A percentile compares a stretch with the other conserved stretches of the same genome.
phyloP scores from a whole-genome alignment of 2,329 filamentous ascomycete species.

The Akanthomyces lecanii region DNA sequence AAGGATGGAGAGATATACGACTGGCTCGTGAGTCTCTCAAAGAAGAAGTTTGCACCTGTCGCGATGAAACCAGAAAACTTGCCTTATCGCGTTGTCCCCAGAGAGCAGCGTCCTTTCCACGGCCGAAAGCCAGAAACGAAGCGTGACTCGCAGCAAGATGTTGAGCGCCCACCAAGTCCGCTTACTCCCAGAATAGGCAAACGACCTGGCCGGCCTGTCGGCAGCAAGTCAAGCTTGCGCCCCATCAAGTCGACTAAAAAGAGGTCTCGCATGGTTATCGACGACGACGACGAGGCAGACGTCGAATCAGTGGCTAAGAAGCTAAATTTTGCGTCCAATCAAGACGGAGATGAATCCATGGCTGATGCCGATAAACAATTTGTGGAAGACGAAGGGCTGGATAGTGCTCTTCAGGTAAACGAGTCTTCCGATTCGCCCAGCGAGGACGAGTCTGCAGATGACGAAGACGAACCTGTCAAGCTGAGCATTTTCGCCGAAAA shows the following conservation, averaged over 20 bases:
- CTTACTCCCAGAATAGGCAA: constrained; percentile 26
- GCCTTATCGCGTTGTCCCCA: constrained; percentile 25
- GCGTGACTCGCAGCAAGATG: constrained; percentile 15
- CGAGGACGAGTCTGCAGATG: constrained; percentile 21
- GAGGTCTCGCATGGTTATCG: constrained; percentile 36
- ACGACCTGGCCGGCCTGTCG: constrained; percentile 35
- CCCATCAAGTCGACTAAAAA: constrained; percentile 41
- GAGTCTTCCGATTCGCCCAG: constrained; percentile 4
- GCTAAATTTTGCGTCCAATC: background rate
- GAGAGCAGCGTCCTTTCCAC: constrained; percentile 20
- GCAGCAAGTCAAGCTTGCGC: constrained; percentile 44
- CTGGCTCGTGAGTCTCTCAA: constrained; percentile 32
- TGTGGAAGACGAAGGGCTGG: constrained; percentile 17
- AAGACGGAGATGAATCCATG: constrained; percentile 30
- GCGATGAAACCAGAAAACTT: constrained; percentile 28
- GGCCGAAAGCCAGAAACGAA: constrained; percentile 8
- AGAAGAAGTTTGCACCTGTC: constrained; percentile 25
- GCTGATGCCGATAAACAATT: constrained; percentile 27
- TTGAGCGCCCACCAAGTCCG: background rate
- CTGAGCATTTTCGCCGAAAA: constrained; percentile 48
- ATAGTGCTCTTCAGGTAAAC: background rate
- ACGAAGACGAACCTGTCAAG: constrained; percentile 31
- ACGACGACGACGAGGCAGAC: constrained; percentile 35
- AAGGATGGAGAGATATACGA: constrained; percentile 28
- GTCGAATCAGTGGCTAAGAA: constrained; percentile 27